phyloP scores from a whole-genome alignment of 2,329 filamentous ascomycete genomes.

The Neoscytalidium dimidiatum region DNA sequence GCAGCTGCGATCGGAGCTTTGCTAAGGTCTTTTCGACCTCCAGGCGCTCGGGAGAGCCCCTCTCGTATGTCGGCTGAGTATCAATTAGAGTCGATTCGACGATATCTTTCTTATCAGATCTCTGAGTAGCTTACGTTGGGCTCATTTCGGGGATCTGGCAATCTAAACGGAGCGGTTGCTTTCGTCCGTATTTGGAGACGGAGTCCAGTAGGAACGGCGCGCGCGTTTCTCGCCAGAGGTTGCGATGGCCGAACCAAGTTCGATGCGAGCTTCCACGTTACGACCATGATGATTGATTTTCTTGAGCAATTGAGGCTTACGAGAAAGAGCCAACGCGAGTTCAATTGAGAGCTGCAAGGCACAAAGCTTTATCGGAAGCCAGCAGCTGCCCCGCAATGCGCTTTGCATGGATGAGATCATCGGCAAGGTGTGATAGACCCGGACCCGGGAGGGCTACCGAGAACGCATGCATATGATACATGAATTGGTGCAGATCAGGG shows the following conservation, averaged over 20 bases:
- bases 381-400: background rate
- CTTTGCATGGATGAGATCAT: background rate
- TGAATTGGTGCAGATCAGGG: background rate
- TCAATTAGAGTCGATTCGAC: background rate
- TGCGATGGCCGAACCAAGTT: constrained; percentile 20
- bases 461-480: background rate
- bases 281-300: constrained; percentile 21
- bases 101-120: background rate
- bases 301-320: background rate
- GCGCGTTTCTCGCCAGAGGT: background rate
- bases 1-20: constrained; percentile 30
- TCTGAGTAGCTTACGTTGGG: constrained; percentile 23
- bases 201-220: background rate
- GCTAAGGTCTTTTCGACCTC: constrained; percentile 30
- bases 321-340: background rate
- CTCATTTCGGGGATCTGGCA: constrained; percentile 32
- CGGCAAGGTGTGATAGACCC: background rate
- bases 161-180: constrained; percentile 31
- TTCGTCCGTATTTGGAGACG: constrained; percentile 28
- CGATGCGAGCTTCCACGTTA: constrained; percentile 23
- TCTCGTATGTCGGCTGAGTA: constrained; percentile 28
- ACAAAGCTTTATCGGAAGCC: background rate
- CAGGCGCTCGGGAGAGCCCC: constrained; percentile 30
- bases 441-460: constrained; percentile 4
- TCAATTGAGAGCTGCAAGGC: background rate